phyloP scores from a whole-genome alignment of 2,329 filamentous ascomycete genomes.

The Trichophyton equinum region DNA sequence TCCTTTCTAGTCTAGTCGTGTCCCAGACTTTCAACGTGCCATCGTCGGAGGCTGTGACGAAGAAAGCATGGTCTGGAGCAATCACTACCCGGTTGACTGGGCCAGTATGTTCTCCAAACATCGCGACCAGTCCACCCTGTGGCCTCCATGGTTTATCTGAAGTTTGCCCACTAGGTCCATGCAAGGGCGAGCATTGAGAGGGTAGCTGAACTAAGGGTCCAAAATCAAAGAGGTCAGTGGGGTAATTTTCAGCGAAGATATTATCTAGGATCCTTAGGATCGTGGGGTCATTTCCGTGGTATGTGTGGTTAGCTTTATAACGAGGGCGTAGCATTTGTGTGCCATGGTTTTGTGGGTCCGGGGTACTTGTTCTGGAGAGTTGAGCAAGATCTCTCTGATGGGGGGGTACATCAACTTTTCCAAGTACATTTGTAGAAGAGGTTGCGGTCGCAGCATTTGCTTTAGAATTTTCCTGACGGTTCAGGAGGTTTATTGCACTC shows the following conservation, averaged over 20 bases:
- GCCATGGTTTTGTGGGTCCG: conserved; percentile 27
- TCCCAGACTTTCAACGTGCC: conserved; percentile 91
- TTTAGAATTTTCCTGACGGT: conserved; percentile 46
- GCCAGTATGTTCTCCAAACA: conserved; percentile 75
- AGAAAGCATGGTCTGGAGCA: conserved; percentile 85
- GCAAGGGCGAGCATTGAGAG: conserved; percentile 41
- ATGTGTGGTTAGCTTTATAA: conserved; percentile 61
- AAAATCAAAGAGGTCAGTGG: conserved; percentile 50
- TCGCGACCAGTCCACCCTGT: conserved; percentile 69
- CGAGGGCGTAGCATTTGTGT: conserved; percentile 24
- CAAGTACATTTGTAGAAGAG: conserved; percentile 51
- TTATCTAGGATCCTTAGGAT: conserved; percentile 59
- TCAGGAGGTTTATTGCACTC: conserved; percentile 50
- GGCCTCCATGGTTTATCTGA: conserved; percentile 64
- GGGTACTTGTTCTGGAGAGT: conserved; percentile 14
- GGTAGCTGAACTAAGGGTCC: conserved; percentile 68
- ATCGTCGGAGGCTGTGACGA: conserved; percentile 86
- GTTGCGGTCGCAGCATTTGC: conserved; percentile 53
- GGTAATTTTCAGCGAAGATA: conserved; percentile 60
- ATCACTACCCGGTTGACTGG: conserved; percentile 70
- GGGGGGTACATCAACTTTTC: conserved; percentile 46
- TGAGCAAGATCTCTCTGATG: conserved; percentile 28
- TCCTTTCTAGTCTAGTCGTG: conserved; percentile 74
- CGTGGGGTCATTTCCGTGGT: conserved; percentile 60
- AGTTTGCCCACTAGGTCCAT: conserved; percentile 41